Evolutionary conservation across 2,329 filamentous ascomycete genomes (phyloP).

Genomic region (Arthroderma sp.): DNA sequence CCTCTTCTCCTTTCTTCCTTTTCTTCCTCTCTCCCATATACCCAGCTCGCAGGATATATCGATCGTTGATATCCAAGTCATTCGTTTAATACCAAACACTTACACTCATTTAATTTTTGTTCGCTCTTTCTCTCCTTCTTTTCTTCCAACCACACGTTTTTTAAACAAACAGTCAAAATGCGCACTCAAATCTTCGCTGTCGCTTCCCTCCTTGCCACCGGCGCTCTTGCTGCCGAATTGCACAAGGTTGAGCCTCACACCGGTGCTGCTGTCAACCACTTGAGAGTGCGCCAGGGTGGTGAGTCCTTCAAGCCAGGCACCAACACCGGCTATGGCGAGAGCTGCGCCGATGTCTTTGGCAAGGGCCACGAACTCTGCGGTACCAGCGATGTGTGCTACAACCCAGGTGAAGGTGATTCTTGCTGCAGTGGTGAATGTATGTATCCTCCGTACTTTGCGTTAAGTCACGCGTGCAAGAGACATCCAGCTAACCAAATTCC

Average conservation of each 20-base stretch:
- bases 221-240: conserved; percentile 1
- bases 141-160: not conserved
- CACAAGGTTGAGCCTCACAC: conserved; percentile 2
- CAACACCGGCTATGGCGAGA: conserved; percentile 3
- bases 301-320: conserved; percentile 8
- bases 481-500: not conserved
- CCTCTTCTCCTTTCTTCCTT: no score
- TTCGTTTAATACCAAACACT: not conserved
- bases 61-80: no score
- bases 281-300: conserved; percentile 1
- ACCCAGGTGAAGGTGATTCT: conserved; percentile 10
- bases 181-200: conserved; percentile 4
- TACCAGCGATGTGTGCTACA: conserved; percentile 9
- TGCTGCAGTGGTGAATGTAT: conserved; percentile 14
- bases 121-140: conserved; percentile 2
- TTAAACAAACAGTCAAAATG: conserved; percentile 3
- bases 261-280: not conserved
- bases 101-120: not conserved
- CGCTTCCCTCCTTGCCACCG: conserved; percentile 2
- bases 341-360: conserved; percentile 10
- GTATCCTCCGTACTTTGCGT: not conserved
- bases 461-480: not conserved
- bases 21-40: no score
- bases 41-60: no score
- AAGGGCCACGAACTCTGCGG: conserved; percentile 9